These are phyloP conservation scores for Lactifluus echinatus DNA, from an alignment of 768 basidiomycete species.

Conservation along the genomic window DNA sequence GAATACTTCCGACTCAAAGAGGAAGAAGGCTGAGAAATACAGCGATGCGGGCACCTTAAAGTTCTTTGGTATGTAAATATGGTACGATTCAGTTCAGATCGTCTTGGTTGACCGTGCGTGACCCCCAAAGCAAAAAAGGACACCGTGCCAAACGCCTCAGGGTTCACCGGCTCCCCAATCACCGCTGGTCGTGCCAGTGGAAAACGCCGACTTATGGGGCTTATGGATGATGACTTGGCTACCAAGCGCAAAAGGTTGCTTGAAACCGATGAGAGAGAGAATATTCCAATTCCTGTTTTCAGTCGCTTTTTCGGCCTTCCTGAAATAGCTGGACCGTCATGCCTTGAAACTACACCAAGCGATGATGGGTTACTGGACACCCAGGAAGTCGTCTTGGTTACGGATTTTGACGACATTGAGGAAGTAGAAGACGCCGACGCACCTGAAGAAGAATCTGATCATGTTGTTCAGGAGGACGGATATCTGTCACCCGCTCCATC, in stretches of 20 bases:
- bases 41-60: slow-evolving; percentile 38
- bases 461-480: slow-evolving; percentile 68
- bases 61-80: slow-evolving; percentile 51
- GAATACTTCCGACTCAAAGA: slow-evolving; percentile 12
- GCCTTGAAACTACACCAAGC: not conserved
- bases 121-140: slow-evolving; percentile 12
- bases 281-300: slow-evolving; percentile 28
- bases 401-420: slow-evolving; percentile 29
- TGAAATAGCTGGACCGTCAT: slow-evolving; percentile 5
- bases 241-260: slow-evolving; percentile 40
- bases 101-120: not conserved
- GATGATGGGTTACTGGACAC: slow-evolving; percentile 26
- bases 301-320: slow-evolving; percentile 21
- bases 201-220: slow-evolving; percentile 63
- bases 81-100: not conserved
- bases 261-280: slow-evolving; percentile 30
- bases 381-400: slow-evolving; percentile 29
- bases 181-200: slow-evolving; percentile 55
- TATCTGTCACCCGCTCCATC: slow-evolving; percentile 68
- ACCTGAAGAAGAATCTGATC: slow-evolving; percentile 27
- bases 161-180: slow-evolving; percentile 13
- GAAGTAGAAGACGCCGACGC: slow-evolving; percentile 36
- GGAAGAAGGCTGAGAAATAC: slow-evolving; percentile 28
- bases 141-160: slow-evolving; percentile 5
- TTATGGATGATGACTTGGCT: slow-evolving; percentile 57